Evolutionary conservation across 805 yeast species (phyloP), one percentile per base, ranked within the genome.

Genomic region (Ogataea siamensis): DNA sequence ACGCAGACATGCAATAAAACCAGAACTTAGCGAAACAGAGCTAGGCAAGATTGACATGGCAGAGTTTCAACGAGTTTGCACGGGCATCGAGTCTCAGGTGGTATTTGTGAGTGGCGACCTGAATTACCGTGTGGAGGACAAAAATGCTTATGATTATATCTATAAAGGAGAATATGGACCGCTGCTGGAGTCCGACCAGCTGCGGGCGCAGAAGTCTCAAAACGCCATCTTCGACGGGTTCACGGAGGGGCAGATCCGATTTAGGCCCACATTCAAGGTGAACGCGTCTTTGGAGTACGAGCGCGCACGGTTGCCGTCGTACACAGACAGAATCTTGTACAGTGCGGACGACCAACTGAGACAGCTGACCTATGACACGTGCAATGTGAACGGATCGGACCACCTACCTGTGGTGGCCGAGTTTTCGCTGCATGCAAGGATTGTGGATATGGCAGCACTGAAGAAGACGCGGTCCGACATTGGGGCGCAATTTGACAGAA

Each of bases 241-340:
- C 45, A 51, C 58, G 17, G 85, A 78, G 50, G 69, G 71, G 2
- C 47, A 50, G 2, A 68, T 79, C 14, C 34, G 45, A 1, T 78
- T 78, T 51, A 58, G 69, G 2, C 85, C 85, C 1, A 76, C 83
- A 2, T 78, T 73, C 51, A 78, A 76, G 49, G 59, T 70, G 13
- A 46, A 31, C 37, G 49, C 21, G 31, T 37, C 22, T 43, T 51
- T 27, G 47, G 47, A 17, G 53, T 57, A 27, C 56, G 66, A 66
- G 34, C 29, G 49, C 4, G 57, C 51, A 13, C 60, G 83, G 32
- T 55, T 62, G 5, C 83, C 85, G 0, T 73, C 82, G 1, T 78
- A 78, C 51, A 77, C 83, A 0, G 85, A 78, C 44, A 63, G 85
- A 21, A 67, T 78, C 3, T 50, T 78, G 14, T 69, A 60, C 51